Evolutionary conservation across 345 rosid species (phyloP), one percentile per base, ranked within the genome.

Genomic region (Corchorus olitorius): DNA sequence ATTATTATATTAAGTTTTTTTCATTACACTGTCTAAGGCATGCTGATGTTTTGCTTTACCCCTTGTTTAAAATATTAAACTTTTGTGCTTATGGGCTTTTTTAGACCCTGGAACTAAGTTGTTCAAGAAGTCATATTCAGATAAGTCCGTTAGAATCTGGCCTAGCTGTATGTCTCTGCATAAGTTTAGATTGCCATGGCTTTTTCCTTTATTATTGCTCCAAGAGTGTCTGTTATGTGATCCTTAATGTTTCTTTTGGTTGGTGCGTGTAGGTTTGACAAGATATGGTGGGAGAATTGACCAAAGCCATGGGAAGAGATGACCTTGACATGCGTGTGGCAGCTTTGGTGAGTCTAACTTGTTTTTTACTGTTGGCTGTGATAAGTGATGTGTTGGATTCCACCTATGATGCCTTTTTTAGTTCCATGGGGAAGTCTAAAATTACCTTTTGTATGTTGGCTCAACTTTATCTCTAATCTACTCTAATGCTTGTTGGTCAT

Each of bases 211-310:
- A 17, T 75, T 8, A 39, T 15, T 63, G 48, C 22, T 75, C 33
- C 4, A 0, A n/a, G 20, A 64, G 33, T 33, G 60, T 75, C 55
- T 49, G 33, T 48, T 20, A 33, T 66, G 16, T 68, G 48, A 68
- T 64, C 22, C 48, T 27, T 34, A 69, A 33, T 69, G 45, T 55
- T 55, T 72, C 50, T 64, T 55, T 61, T 68, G 13, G 46, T n/a
- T 64, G 48, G 37, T 5, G 35, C 15, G n/a, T 65, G 53, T 74
- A 94, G 98, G 95, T 93, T 81, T 95, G 93, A 65, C 62, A 91
- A 84, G 98, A 94, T 88, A n/a, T n/a, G n/a, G 93, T 93, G 4
- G 92, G 82, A 80, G 97, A 89, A 76, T 80, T 94, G 85, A 89
- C 86, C 8, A 86, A 84, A 85, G 94, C 97, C 58, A 80, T 93